A percentile compares a stretch with the other conserved stretches of the same genome.
Evolutionary conservation across 2,329 filamentous ascomycete species (phyloP).

Genomic region (Diaporthe nobilis): DNA sequence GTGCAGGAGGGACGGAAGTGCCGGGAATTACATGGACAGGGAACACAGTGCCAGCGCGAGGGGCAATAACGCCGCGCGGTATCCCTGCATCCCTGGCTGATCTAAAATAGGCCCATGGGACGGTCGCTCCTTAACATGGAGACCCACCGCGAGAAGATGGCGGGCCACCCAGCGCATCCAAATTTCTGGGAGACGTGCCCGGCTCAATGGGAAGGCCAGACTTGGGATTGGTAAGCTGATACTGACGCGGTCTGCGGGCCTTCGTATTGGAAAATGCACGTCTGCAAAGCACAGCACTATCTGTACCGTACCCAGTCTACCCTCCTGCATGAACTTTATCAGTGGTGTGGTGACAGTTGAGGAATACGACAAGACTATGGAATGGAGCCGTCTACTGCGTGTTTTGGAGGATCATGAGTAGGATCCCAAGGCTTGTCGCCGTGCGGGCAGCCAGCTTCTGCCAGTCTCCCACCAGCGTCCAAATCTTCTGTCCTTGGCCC

Average conservation of each 20-base stretch:
- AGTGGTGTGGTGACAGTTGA: slow-evolving; percentile 27
- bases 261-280: slow-evolving; percentile 37
- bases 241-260: background rate
- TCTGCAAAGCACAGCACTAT: slow-evolving; percentile 27
- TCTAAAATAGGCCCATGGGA: slow-evolving; percentile 37
- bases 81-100: slow-evolving; percentile 19
- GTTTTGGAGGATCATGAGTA: slow-evolving; percentile 9
- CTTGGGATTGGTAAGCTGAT: slow-evolving; percentile 34
- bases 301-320: background rate
- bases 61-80: slow-evolving; percentile 31
- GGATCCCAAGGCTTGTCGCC: slow-evolving; percentile 8
- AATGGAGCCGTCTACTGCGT: background rate
- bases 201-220: background rate
- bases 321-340: slow-evolving; percentile 20
- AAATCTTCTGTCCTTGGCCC: background rate
- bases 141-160: slow-evolving; percentile 17
- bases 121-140: slow-evolving; percentile 36
- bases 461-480: background rate
- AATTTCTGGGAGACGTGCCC: background rate
- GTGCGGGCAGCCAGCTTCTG: background rate
- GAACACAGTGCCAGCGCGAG: slow-evolving; percentile 39
- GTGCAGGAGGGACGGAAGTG: slow-evolving; percentile 38
- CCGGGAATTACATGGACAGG: slow-evolving; percentile 39
- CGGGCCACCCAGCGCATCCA: background rate
- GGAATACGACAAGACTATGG: slow-evolving; percentile 12